Evolutionary conservation across 805 yeast species (phyloP).

Genomic region (Scheffersomyces lignosus): DNA sequence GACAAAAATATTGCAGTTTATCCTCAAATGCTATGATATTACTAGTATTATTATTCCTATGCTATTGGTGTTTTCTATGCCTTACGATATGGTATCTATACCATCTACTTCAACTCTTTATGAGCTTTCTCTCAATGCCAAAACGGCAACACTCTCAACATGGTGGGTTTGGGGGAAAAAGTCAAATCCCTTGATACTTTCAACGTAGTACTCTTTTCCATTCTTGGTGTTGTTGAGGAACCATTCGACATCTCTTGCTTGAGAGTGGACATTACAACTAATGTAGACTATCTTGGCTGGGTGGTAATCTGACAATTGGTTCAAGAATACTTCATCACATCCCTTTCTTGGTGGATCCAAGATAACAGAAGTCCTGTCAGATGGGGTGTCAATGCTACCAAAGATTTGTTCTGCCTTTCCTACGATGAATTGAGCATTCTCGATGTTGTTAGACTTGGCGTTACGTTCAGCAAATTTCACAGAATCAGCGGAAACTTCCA

Average conservation of each 20-base stretch:
- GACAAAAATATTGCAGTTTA: too few relatives aligned
- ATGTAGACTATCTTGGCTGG: constrained; percentile 92
- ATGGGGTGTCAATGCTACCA: constrained; percentile 72
- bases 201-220: constrained; percentile 67
- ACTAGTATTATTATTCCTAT: too few relatives aligned
- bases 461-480: constrained; percentile 84
- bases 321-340: constrained; percentile 83
- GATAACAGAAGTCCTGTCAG: constrained; percentile 78
- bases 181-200: constrained; percentile 90
- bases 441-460: constrained; percentile 71
- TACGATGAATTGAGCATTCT: constrained; percentile 79
- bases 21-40: too few relatives aligned
- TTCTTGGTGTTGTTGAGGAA: constrained; percentile 65
- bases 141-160: constrained; percentile 84
- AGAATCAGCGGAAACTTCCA: constrained; percentile 89
- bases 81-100: too few relatives aligned
- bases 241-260: constrained; percentile 90
- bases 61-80: too few relatives aligned
- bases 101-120: too few relatives aligned
- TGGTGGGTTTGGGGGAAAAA: constrained; percentile 96
- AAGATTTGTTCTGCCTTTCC: constrained; percentile 94
- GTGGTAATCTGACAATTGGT: constrained; percentile 77
- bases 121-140: constrained; percentile 30
- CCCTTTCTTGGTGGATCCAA: constrained; percentile 98
- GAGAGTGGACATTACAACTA: constrained; percentile 96